phyloP scores from a whole-genome alignment of 2,329 filamentous ascomycete genomes.

The Teratosphaeriaceae sp. region DNA sequence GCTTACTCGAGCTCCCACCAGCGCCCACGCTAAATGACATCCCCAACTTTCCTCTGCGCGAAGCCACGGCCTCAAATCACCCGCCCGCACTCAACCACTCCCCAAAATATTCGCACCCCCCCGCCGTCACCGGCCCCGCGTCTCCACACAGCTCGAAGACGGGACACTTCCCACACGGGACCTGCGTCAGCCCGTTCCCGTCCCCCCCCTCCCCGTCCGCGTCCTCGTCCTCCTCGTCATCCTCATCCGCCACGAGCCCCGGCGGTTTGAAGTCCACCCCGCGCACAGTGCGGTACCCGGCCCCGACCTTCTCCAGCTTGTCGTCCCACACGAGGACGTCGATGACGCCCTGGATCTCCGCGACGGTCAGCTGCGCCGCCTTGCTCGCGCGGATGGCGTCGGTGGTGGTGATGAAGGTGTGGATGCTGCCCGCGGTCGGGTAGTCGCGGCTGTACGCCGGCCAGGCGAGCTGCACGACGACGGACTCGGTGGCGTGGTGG shows the following conservation, averaged over 20 bases:
- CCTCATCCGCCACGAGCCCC: conserved; percentile 11
- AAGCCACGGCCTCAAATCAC: not conserved
- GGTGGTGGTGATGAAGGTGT: conserved; percentile 61
- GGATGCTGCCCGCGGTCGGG: conserved; percentile 73
- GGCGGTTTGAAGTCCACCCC: conserved; percentile 24
- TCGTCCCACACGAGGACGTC: conserved; percentile 87
- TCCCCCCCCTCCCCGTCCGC: too few relatives aligned
- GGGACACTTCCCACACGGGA: conserved; percentile 84
- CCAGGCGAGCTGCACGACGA: conserved; percentile 23
- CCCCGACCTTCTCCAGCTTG: conserved; percentile 60
- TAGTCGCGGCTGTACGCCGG: conserved; percentile 51
- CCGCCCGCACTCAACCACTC: conserved; percentile 59
- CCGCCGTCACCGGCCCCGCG: conserved; percentile 81
- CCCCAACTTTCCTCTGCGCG: not conserved
- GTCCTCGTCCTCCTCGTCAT: conserved; percentile 31
- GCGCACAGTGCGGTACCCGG: conserved; percentile 43
- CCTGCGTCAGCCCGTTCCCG: conserved; percentile 74
- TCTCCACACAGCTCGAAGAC: conserved; percentile 87
- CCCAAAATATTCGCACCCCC: conserved; percentile 86
- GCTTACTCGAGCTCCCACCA: conserved; percentile 11
- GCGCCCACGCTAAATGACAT: conserved; percentile 16
- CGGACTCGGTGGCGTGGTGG: conserved; percentile 11
- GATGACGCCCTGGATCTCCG: conserved; percentile 77
- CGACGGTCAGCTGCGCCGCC: conserved; percentile 46
- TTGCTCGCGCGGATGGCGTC: conserved; percentile 64